Base-by-base conservation (phyloP, 768 basidiomycete genomes). In the Cubamyces lactineus region DNA sequence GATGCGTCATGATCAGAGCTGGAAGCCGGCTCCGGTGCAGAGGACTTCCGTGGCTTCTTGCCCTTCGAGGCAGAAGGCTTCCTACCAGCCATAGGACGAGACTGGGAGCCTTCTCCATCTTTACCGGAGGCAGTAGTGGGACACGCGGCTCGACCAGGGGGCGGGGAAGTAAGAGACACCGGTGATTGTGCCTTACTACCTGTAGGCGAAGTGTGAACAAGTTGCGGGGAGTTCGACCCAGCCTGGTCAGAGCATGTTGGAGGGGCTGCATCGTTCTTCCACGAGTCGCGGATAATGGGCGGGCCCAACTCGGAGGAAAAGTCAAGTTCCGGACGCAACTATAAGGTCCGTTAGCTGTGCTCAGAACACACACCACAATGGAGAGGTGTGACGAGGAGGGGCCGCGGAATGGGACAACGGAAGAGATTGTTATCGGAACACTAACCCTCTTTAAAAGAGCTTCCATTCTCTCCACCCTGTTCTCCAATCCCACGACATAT, bases 231-330 rank as follows among this genome's bases (percentile, higher is more conserved):
- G 41, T 50, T 30, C 19, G 58, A 64, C 24, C 49, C 55, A 39
- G 63, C 57, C 49, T 64, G 57, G 53, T 56, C 46, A 4, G 26
- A 59, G 0, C 66, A 65, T 30, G 70, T 59, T 30, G 60, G 62
- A 7, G 60, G 52, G 7, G 66, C 58, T 1, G 70, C 66, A 8
- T 74, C 74, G 13, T 51, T 59, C 66, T 73, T 88, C 89, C 89
- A 91, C 5, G 87, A 88, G 65, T 80, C 87, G 40, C 87, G 83
- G 48, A 83, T 39, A 9, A 91, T 74, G 1, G 82, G 82, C 7
- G 86, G 84, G 0, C 89, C 89, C 49, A 91, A 76, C 63, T 87
- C 83, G 21, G 79, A 73, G 38, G 83, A 80, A 69, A 88, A 86
- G 69, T 89, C 86, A 47, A 74, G 70, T 62, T 83, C 82, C 30